Evolutionary conservation across 805 yeast genomes (phyloP), one percentile per base, ranked within the genome.

Genomic region (Nematodospora valgi): DNA sequence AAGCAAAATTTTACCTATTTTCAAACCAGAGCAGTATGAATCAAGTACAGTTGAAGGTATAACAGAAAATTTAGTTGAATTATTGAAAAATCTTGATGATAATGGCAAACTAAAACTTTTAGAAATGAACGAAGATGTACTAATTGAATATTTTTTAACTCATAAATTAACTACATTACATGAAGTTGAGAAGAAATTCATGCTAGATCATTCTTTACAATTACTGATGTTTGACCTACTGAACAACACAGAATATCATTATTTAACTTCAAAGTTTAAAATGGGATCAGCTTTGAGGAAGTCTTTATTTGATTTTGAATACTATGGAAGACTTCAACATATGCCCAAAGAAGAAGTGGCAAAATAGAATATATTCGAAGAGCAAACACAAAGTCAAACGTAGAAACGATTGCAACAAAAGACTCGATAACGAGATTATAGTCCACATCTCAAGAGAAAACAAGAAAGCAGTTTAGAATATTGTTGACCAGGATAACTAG

Each of bases 101-200:
- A 49, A 49, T n/a, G 53, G 54, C 25, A 52, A 53, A 31, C 42
- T 54, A 6, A 43, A 39, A 25, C 34, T 56, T 11, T 35, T 58
- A 8, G 45, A 46, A 22, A 40, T 41, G 19, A 49, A 51, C 29
- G 51, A 54, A 13, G 46, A 51, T 15, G 32, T 49, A 18, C 39
- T 56, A n/a, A 44, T 47, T 16, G 60, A 56, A 39, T 58, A 58
- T 42, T 50, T 49, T 30, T 39, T 51, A 32, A 54, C 61, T 3
- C 52, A 53, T 16, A 47, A 52, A 30, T 33, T 37, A 13, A 54
- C 62, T 5, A 41, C 43, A 16, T 43, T 45, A 19, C 63, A 58
- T 42, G 53, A 51, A 34, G 31, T 46, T 24, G 56, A 52, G 31
- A 44, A 50, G 38, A 40, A 45, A 19, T 47, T 41, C 17, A 40